These are phyloP conservation scores for Tricladium varicosporioides DNA, from an alignment of 2,329 filamentous ascomycete species.

Conservation along the genomic window DNA sequence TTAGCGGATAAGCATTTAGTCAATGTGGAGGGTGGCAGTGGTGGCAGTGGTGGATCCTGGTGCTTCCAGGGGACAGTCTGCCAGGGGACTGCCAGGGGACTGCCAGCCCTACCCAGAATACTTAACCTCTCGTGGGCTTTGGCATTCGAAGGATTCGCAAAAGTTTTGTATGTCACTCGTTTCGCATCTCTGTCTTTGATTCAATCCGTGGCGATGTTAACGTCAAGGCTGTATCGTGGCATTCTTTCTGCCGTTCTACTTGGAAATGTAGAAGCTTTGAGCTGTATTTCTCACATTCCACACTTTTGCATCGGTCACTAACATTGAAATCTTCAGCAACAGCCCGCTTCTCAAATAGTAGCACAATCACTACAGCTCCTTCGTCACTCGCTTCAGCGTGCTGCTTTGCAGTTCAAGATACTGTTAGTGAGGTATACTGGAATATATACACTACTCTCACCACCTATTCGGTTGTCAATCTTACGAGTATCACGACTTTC, in stretches of 20 bases:
- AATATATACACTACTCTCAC: neutral
- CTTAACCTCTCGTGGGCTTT: no score
- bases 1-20: no score
- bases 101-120: no score
- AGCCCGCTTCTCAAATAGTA: neutral
- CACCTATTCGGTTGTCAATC: slow-evolving; percentile 3
- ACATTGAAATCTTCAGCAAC: neutral
- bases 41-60: no score
- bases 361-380: neutral
- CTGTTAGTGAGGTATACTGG: slow-evolving; percentile 13
- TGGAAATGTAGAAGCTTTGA: neutral
- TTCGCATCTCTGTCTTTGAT: neutral
- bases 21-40: no score
- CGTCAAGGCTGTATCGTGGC: neutral
- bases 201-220: no score
- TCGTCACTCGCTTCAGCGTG: slow-evolving; percentile 2
- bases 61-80: no score
- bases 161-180: no score
- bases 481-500: slow-evolving; percentile 13
- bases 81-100: no score
- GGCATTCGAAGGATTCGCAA: no score
- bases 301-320: neutral
- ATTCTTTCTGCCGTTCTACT: neutral
- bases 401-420: slow-evolving; percentile 17
- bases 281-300: neutral